Conservation (phyloP, 441 rosid species). For the Cnidoscolus chayamansa region DNA sequence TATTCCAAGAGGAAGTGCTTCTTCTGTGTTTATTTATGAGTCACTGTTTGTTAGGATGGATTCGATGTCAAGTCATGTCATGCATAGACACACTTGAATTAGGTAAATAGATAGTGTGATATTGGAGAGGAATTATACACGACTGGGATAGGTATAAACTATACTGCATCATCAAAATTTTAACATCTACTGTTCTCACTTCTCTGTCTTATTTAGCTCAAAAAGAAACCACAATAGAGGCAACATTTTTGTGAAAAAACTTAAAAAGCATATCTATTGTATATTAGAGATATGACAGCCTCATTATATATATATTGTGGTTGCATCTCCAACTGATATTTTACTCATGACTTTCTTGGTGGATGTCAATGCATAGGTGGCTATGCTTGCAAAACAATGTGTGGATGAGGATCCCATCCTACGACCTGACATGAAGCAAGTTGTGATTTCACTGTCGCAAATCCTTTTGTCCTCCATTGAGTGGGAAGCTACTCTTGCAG, state of each 20-base stretch:
- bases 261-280: background rate
- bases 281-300: background rate
- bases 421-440: conserved; percentile 97
- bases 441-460: conserved; percentile 81
- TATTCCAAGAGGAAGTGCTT: background rate
- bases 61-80: background rate
- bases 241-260: background rate
- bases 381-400: conserved; percentile 87
- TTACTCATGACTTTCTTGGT: background rate
- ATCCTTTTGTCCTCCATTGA: conserved; percentile 85
- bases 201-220: background rate
- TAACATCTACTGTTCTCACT: background rate
- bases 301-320: background rate
- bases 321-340: conserved; percentile 1
- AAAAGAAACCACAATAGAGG: background rate
- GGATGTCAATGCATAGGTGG: conserved; percentile 45
- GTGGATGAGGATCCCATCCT: conserved; percentile 85
- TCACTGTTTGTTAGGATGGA: background rate
- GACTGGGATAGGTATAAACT: background rate
- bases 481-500: conserved; percentile 99
- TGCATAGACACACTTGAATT: background rate
- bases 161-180: background rate
- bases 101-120: background rate
- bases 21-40: background rate
- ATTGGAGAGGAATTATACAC: background rate